phyloP scores from a whole-genome alignment of 441 rosid species.

The Syzygium malaccense region DNA sequence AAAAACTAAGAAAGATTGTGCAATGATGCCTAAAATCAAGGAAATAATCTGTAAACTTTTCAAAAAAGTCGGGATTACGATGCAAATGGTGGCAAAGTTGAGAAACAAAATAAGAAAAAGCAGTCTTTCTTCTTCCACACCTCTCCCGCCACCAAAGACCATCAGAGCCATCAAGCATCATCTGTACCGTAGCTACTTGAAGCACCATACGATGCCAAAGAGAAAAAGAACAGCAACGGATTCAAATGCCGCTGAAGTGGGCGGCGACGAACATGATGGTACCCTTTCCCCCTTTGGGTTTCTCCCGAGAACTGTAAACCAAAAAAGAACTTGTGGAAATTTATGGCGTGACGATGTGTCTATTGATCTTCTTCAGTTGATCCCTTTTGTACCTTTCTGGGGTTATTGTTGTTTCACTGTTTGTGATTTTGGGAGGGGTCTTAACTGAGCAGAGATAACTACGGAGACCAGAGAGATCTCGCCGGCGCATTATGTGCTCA shows the following conservation, averaged over 20 bases:
- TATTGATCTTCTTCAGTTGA: not conserved
- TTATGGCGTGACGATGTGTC: not conserved
- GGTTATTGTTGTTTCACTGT: not conserved
- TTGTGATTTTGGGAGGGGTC: not conserved
- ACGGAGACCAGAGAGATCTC: not conserved
- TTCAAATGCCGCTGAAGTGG: not conserved
- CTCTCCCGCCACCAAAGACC: not conserved
- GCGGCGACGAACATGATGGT: not conserved
- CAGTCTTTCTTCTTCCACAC: not conserved
- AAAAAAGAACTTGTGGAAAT: too few relatives aligned
- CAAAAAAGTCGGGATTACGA: not conserved
- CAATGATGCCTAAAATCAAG: not conserved
- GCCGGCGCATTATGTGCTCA: not conserved
- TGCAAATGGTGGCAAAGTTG: not conserved
- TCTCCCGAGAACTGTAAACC: not conserved
- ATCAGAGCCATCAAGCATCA: not conserved
- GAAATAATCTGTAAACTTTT: not conserved
- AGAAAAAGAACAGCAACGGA: not conserved
- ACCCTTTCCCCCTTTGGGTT: not conserved
- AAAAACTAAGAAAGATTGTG: not conserved
- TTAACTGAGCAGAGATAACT: not conserved
- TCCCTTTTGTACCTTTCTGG: not conserved
- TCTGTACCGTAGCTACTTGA: not conserved
- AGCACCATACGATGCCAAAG: not conserved
- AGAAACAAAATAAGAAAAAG: not conserved